These are phyloP conservation scores for Pyricularia pennisetigena DNA, from an alignment of 2,329 filamentous ascomycete species.

Conservation along the genomic window DNA sequence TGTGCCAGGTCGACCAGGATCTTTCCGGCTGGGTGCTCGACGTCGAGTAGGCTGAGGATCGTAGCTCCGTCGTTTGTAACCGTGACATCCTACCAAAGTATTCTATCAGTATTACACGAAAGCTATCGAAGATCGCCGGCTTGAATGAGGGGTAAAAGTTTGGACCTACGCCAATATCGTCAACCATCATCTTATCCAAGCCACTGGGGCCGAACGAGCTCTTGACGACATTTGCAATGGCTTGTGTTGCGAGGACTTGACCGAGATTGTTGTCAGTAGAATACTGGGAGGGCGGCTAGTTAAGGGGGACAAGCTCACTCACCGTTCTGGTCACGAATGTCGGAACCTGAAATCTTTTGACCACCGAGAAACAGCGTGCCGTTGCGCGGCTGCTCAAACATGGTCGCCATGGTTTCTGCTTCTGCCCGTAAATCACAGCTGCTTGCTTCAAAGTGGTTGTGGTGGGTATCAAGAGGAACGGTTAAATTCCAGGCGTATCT, in stretches of 20 bases:
- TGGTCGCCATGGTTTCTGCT: slow-evolving; percentile 62
- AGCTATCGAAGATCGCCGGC: slow-evolving; percentile 4
- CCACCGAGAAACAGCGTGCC: slow-evolving; percentile 96
- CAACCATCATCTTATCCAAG: slow-evolving; percentile 99
- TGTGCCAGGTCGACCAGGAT: slow-evolving; percentile 96
- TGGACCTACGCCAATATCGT: slow-evolving; percentile 80
- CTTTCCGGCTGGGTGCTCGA: slow-evolving; percentile 96
- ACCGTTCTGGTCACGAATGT: slow-evolving; percentile 97
- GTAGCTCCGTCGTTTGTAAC: slow-evolving; percentile 98
- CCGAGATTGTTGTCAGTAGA: slow-evolving; percentile 1
- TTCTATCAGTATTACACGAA: not conserved
- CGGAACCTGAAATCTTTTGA: slow-evolving; percentile 91
- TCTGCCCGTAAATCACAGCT: not conserved
- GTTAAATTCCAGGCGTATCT: not conserved
- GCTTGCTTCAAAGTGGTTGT: not conserved
- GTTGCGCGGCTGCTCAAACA: slow-evolving; percentile 92
- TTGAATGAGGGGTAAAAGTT: not conserved
- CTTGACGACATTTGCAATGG: slow-evolving; percentile 97
- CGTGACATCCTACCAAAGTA: slow-evolving; percentile 66
- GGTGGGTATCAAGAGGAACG: not conserved
- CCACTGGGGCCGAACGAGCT: slow-evolving; percentile 96
- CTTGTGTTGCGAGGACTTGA: slow-evolving; percentile 83
- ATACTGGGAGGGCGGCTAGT: slow-evolving; percentile 11
- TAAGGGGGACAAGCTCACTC: slow-evolving; percentile 12
- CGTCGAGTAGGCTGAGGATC: slow-evolving; percentile 87